These are phyloP conservation scores for Poa pratensis DNA, from an alignment of 176 grass and related monocot species.

Conservation along the genomic window DNA sequence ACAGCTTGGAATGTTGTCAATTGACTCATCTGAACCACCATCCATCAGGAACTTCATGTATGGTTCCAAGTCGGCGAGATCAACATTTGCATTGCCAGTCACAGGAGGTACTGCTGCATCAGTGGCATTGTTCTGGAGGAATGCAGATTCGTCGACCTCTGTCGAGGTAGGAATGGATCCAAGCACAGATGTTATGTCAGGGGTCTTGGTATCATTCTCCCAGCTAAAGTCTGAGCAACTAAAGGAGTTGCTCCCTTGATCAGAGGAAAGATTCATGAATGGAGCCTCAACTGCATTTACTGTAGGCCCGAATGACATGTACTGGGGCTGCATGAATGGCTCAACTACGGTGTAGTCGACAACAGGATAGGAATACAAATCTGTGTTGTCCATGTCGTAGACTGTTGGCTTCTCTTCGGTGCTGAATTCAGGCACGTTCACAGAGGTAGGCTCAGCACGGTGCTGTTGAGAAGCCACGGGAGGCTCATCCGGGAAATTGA, in stretches of 20 bases:
- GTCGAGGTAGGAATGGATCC: constrained; percentile 33
- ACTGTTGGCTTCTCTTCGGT: constrained; percentile 38
- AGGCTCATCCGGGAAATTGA: constrained; percentile 81
- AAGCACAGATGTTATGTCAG: constrained; percentile 48
- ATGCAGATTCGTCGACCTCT: constrained; percentile 33
- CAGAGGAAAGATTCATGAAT: constrained; percentile 61
- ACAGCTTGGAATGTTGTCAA: constrained; percentile 53
- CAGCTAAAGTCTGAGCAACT: constrained; percentile 41
- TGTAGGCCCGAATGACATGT: constrained; percentile 29
- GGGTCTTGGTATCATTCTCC: constrained; percentile 53
- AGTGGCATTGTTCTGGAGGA: constrained; percentile 29
- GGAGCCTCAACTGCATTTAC: constrained; percentile 36
- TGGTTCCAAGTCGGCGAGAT: constrained; percentile 57
- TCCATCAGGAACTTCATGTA: constrained; percentile 75
- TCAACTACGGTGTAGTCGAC: constrained; percentile 41
- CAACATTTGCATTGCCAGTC: constrained; percentile 35
- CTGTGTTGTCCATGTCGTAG: constrained; percentile 32
- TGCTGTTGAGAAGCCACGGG: constrained; percentile 38
- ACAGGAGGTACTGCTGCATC: constrained; percentile 8
- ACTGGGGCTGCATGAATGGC: constrained; percentile 43
- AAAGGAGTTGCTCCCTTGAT: constrained; percentile 79
- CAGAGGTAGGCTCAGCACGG: constrained; percentile 8
- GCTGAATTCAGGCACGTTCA: constrained; percentile 25
- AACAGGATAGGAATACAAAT: constrained; percentile 36
- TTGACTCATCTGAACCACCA: constrained; percentile 51